phyloP scores from a whole-genome alignment of 495 filamentous ascomycete genomes.

The Arthonia radiata region DNA sequence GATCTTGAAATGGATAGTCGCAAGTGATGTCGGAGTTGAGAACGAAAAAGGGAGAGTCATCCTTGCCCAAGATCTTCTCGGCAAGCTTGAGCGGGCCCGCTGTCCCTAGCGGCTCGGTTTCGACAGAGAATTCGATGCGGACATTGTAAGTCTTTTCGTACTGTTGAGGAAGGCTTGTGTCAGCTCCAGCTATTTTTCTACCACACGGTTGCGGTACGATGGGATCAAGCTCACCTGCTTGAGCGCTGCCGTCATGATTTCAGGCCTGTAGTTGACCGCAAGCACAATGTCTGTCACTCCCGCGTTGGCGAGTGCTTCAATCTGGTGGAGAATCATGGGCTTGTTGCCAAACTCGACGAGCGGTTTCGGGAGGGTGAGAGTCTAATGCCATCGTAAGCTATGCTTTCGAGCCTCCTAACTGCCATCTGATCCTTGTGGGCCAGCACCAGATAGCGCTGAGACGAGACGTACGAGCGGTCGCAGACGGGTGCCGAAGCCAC shows the following conservation, averaged over 20 bases:
- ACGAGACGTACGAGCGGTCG: conserved; percentile 66
- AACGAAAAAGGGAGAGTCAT: conserved; percentile 92
- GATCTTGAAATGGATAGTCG: conserved; percentile 84
- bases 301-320: conserved; percentile 80
- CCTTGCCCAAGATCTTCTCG: conserved; percentile 79
- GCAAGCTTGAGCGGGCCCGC: conserved; percentile 91
- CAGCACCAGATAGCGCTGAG: conserved; percentile 1
- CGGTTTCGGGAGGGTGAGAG: conserved; percentile 88
- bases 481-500: conserved; percentile 95
- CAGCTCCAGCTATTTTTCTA: neutral
- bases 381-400: too few species aligned
- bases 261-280: conserved; percentile 94
- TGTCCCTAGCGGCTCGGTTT: conserved; percentile 84
- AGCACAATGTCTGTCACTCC: conserved; percentile 96
- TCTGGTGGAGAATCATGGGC: conserved; percentile 97
- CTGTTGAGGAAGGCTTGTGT: conserved; percentile 17
- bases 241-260: conserved; percentile 63
- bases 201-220: conserved; percentile 1
- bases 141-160: conserved; percentile 82
- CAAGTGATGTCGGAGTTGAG: conserved; percentile 96
- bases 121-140: conserved; percentile 88
- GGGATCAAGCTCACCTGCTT: conserved; percentile 28
- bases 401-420: too few species aligned
- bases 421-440: too few species aligned
- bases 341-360: conserved; percentile 96